Conservation (phyloP, 306 rosid species). For the Crotalaria pallida region DNA sequence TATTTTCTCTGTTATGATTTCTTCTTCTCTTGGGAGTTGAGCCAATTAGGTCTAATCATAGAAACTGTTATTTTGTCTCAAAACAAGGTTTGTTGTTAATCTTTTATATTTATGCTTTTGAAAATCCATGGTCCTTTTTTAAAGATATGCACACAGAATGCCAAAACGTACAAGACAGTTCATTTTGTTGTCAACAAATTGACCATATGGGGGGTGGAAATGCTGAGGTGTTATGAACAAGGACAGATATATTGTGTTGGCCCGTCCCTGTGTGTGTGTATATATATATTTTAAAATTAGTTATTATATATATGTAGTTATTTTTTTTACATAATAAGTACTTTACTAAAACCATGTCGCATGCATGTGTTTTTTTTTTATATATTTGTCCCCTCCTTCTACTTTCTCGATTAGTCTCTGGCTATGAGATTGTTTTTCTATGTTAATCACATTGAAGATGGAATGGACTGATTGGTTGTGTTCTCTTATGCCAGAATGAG, state of each 20-base stretch:
- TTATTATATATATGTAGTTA: too few species aligned
- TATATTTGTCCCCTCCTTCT: too few species aligned
- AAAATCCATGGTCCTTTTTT: neutral
- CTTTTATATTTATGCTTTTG: neutral
- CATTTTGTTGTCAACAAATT: neutral
- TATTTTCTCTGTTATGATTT: neutral
- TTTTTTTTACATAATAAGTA: too few species aligned
- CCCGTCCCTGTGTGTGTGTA: too few species aligned
- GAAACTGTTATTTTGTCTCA: neutral
- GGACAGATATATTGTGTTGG: too few species aligned
- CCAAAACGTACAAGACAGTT: neutral
- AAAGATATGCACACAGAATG: neutral
- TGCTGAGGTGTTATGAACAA: neutral
- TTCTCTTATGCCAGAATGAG: slow-evolving; percentile 55
- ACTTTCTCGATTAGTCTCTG: too few species aligned
- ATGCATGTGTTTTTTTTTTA: too few species aligned
- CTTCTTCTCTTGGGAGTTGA: neutral
- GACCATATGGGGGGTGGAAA: neutral
- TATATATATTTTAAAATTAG: too few species aligned
- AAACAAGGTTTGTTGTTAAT: neutral
- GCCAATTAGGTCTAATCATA: neutral
- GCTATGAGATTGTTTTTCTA: neutral
- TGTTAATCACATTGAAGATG: slow-evolving; percentile 6
- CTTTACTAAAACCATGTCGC: too few species aligned
- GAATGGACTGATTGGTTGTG: neutral